A percentile compares a stretch with the other conserved stretches of the same genome.
Evolutionary conservation across 2,329 filamentous ascomycete species (phyloP).

Genomic region (Colletotrichum truncatum): DNA sequence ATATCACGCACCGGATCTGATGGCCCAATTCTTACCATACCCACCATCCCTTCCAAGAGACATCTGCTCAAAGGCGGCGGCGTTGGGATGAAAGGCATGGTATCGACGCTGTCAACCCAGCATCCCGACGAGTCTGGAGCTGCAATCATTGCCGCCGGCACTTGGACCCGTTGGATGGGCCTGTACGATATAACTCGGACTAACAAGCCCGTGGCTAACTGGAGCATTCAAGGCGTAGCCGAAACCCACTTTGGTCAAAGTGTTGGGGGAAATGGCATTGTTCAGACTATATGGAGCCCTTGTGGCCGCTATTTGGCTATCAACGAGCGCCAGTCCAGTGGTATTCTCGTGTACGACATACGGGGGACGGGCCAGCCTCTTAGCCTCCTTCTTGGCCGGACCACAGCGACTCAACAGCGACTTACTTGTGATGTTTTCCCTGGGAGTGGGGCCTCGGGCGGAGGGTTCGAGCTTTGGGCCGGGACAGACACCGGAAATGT

Average conservation of each 20-base stretch:
- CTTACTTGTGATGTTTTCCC: constrained; percentile 65
- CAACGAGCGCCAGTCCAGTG: constrained; percentile 65
- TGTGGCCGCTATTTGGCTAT: constrained; percentile 72
- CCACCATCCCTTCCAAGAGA: constrained; percentile 69
- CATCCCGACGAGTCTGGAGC: constrained; percentile 42
- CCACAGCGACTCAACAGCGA: constrained; percentile 63
- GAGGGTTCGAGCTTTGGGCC: constrained; percentile 70
- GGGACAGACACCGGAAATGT: constrained; percentile 63
- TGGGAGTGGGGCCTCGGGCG: constrained; percentile 39
- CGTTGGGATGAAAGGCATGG: constrained; percentile 70
- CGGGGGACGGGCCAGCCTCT: constrained; percentile 67
- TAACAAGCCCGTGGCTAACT: constrained; percentile 64
- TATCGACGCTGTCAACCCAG: constrained; percentile 64
- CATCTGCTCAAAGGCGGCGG: constrained; percentile 68
- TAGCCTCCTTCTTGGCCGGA: constrained; percentile 60
- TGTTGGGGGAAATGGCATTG: constrained; percentile 70
- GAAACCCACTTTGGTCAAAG: constrained; percentile 43
- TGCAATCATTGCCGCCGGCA: constrained; percentile 66
- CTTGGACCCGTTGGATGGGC: constrained; percentile 70
- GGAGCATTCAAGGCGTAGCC: constrained; percentile 67
- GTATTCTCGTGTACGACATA: constrained; percentile 70
- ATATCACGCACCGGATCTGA: constrained; percentile 59
- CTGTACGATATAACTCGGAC: constrained; percentile 68
- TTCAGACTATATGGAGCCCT: constrained; percentile 68
- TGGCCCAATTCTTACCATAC: constrained; percentile 61